Conservation (phyloP, 768 basidiomycete genomes). For the Termitomyces bulborhizus region DNA sequence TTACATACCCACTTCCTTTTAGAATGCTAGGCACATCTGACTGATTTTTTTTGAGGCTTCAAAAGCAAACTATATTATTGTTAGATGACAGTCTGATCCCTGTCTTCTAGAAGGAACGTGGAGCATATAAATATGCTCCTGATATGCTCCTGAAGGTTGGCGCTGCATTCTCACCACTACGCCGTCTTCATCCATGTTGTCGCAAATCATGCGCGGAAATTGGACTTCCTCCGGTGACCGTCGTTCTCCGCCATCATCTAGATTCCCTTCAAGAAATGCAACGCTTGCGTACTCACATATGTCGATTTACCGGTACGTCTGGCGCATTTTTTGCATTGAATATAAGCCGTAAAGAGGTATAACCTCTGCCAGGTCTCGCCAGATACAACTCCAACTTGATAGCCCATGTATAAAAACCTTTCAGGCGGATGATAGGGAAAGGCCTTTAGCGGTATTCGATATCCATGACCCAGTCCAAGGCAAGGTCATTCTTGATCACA, state of each 20-base stretch:
- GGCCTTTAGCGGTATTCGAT: constrained; percentile 47
- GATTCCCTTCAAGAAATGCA: background rate
- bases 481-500: too few species aligned
- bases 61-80: background rate
- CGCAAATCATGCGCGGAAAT: background rate
- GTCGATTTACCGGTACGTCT: background rate
- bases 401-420: constrained; percentile 56
- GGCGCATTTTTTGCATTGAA: background rate
- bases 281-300: background rate
- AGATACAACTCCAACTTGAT: constrained; percentile 55
- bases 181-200: too few species aligned
- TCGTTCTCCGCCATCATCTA: background rate
- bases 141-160: too few species aligned
- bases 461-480: too few species aligned
- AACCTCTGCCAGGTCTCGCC: constrained; percentile 39
- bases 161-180: too few species aligned
- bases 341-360: background rate
- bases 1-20: too few species aligned
- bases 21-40: too few species aligned
- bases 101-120: background rate
- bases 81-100: background rate
- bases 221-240: background rate
- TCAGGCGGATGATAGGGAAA: constrained; percentile 18
- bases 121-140: background rate
- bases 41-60: background rate